Conservation (phyloP, 176 grass and related monocot species). For the Hsuehochloa calcarea region DNA sequence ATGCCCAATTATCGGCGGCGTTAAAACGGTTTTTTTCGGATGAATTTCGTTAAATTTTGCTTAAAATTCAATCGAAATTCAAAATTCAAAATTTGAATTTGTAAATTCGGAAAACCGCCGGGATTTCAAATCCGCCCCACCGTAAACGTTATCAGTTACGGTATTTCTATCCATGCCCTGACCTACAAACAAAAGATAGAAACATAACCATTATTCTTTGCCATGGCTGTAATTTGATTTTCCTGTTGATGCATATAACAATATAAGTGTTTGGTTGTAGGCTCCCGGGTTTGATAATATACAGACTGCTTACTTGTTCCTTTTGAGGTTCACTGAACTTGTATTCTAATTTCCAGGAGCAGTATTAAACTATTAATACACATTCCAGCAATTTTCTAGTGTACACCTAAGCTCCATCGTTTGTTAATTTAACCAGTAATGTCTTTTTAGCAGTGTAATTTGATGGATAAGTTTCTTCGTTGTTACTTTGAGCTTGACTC, state of each 20-base stretch:
- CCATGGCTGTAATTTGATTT: not conserved
- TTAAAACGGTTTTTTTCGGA: too few species aligned
- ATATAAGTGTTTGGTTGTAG: not conserved
- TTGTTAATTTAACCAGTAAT: not conserved
- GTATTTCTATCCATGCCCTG: too few species aligned
- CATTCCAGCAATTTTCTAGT: not conserved
- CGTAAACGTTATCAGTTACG: too few species aligned
- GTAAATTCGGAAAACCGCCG: too few species aligned
- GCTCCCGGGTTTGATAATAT: not conserved
- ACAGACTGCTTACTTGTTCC: not conserved
- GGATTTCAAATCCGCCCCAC: too few species aligned
- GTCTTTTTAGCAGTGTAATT: not conserved
- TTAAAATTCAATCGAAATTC: too few species aligned
- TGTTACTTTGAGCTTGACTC: conserved; percentile 21
- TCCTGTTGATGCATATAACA: not conserved
- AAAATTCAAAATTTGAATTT: too few species aligned
- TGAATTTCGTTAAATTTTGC: too few species aligned
- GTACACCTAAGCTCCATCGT: not conserved
- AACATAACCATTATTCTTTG: not conserved
- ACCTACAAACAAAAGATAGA: not conserved
- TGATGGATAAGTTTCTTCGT: not conserved
- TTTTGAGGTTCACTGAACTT: not conserved
- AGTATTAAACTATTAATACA: not conserved
- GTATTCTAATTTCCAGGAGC: not conserved
- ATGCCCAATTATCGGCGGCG: too few species aligned